Evolutionary conservation across 306 rosid species (phyloP).

Genomic region (Argentina anserina): DNA sequence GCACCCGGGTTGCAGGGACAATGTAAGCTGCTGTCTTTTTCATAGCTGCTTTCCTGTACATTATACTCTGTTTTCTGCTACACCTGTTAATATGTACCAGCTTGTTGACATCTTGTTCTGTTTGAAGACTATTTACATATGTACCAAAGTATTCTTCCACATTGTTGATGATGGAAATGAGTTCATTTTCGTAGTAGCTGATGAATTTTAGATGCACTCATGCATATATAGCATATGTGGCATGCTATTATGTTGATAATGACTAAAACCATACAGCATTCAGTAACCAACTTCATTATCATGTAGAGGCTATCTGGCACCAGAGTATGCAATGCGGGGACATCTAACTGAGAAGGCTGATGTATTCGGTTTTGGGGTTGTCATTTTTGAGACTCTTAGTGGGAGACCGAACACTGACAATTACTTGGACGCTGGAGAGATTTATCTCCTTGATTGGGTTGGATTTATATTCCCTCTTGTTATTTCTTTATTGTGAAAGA

Average conservation of each 20-base stretch:
- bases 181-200: background rate
- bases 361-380: slow-evolving; percentile 25
- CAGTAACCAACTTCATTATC: background rate
- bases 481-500: background rate
- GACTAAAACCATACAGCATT: background rate
- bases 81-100: background rate
- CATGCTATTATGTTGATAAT: background rate
- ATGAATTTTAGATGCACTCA: too few relatives aligned
- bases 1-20: slow-evolving; percentile 39
- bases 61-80: too few relatives aligned
- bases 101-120: background rate
- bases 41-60: background rate
- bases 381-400: slow-evolving; percentile 23
- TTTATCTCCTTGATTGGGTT: slow-evolving; percentile 30
- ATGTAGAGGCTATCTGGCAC: slow-evolving; percentile 33
- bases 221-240: background rate
- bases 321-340: slow-evolving; percentile 27
- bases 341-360: slow-evolving; percentile 23
- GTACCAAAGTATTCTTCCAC: background rate
- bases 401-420: slow-evolving; percentile 18
- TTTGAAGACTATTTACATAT: background rate
- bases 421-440: background rate
- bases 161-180: too few relatives aligned
- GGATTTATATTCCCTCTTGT: background rate
- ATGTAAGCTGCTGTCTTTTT: slow-evolving; percentile 13